Base-by-base conservation (phyloP, 1,139 yeast genomes). In the Debaryomyces nepalensis region DNA sequence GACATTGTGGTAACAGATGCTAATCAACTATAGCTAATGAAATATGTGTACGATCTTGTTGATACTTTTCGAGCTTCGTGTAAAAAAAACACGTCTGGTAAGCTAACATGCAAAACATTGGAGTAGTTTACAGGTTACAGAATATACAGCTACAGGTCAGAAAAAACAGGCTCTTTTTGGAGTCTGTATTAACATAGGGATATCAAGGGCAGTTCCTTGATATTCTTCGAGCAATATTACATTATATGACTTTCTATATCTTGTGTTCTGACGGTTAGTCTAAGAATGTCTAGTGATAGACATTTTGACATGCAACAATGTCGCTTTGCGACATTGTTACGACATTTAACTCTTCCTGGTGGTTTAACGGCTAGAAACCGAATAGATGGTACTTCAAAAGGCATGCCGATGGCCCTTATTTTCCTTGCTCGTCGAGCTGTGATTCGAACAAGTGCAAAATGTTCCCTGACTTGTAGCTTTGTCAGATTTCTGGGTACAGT, bases 21-120 rank as follows among this genome's bases (percentile, higher is more conserved):
- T 19, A 14, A 15, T 26, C 26, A 20, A 18, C 40, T 15, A 15
- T 19, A 20, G 18, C 19, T 30, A 26, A 27, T 10, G n/a, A 22
- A 27, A 21, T 12, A 26, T 37, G 16, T 37, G 19, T 16, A 26
- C 18, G 27, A 24, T 26, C 23, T 34, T 33, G 31, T 34, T 34
- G 38, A 34, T 34, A 26, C 11, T 34, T 29, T 10, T 36, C 33
- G 31, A 24, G 11, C 19, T 18, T 40, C 26, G 23, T 36, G 39
- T 15, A 33, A 35, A 42, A 42, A 42, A 42, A 42, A 42, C 45
- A 42, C 45, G 45, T 39, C 45, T 39, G 14, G 20, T 5, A 12
- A 26, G 30, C 4, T 42, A 42, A 42, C 29, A 37, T 39, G 45
- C 34, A 42, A 42, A 35, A 10, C 29, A 16, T 20, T 21, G 4